These are phyloP conservation scores for Kodamaea nitidulidarum DNA, from an alignment of 805 yeast genomes.

Conservation along the genomic window DNA sequence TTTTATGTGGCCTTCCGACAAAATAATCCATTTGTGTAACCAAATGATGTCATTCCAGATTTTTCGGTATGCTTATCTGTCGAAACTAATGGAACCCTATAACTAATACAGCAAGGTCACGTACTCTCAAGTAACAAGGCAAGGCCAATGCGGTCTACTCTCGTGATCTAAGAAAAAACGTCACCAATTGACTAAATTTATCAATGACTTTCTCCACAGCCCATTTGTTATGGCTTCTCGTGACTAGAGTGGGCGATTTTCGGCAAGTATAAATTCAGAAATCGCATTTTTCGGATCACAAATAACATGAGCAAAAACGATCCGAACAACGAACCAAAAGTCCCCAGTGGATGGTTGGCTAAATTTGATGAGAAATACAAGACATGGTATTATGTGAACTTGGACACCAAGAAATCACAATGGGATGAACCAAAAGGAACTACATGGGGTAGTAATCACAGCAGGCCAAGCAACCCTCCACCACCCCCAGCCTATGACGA, in stretches of 20 bases:
- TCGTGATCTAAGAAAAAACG: too few species aligned
- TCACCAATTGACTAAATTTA: too few species aligned
- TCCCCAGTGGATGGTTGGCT: conserved; percentile 73
- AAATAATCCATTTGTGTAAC: too few species aligned
- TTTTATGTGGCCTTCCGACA: too few species aligned
- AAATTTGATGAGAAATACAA: conserved; percentile 66
- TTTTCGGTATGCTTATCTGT: too few species aligned
- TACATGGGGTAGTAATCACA: conserved; percentile 21
- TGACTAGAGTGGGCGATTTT: conserved; percentile 1
- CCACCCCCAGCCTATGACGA: conserved; percentile 41
- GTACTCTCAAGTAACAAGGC: too few species aligned
- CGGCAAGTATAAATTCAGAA: neutral
- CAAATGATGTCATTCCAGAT: too few species aligned
- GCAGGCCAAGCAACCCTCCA: conserved; percentile 21
- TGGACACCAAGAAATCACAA: conserved; percentile 69
- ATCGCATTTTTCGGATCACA: too few species aligned
- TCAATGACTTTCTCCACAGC: neutral
- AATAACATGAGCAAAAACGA: conserved; percentile 11
- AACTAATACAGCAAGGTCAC: too few species aligned
- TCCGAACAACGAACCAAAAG: conserved; percentile 42
- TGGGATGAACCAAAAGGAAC: conserved; percentile 84
- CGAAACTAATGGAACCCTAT: too few species aligned
- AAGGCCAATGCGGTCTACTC: too few species aligned
- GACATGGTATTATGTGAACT: conserved; percentile 78
- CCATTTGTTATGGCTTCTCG: neutral